phyloP scores from a whole-genome alignment of 2,329 filamentous ascomycete genomes.

The Aspergillus cejpii region DNA sequence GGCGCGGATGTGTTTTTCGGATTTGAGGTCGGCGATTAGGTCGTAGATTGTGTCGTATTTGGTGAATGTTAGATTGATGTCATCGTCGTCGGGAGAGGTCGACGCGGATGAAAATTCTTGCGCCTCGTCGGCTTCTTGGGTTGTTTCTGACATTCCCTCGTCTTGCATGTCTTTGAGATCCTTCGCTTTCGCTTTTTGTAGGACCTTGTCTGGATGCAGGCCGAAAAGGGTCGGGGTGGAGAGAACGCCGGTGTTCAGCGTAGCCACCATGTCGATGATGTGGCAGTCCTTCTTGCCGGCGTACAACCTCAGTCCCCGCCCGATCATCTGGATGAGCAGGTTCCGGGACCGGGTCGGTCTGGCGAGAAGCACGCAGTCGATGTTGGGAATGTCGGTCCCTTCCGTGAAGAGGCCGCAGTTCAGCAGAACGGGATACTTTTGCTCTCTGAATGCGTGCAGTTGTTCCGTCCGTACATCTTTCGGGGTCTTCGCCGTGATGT shows the following conservation, averaged over 20 bases:
- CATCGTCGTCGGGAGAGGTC: conserved; percentile 3
- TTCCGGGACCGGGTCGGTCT: conserved; percentile 90
- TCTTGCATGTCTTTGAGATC: conserved; percentile 49
- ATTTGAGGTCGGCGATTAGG: conserved; percentile 72
- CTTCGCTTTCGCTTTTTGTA: conserved; percentile 59
- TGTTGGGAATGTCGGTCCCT: conserved; percentile 94
- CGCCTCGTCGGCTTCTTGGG: conserved; percentile 40
- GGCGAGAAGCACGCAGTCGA: conserved; percentile 85
- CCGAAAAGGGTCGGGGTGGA: conserved; percentile 91
- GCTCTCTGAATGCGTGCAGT: conserved; percentile 67
- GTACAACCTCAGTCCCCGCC: conserved; percentile 78
- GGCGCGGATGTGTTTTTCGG: conserved; percentile 69
- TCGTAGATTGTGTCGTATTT: conserved; percentile 92
- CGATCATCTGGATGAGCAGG: conserved; percentile 94
- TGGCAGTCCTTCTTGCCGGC: conserved; percentile 81
- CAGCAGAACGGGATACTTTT: conserved; percentile 76
- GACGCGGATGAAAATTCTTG: neutral
- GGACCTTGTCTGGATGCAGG: conserved; percentile 71
- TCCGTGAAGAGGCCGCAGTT: conserved; percentile 98
- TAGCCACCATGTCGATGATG: conserved; percentile 92
- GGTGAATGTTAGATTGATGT: conserved; percentile 64
- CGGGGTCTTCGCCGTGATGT: conserved; percentile 76
- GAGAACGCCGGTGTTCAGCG: conserved; percentile 73
- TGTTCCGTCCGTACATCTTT: conserved; percentile 60
- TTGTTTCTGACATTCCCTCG: neutral